Evolutionary conservation across 164 flowering plant species (phyloP).

Genomic region (Macadamia tetraphylla): DNA sequence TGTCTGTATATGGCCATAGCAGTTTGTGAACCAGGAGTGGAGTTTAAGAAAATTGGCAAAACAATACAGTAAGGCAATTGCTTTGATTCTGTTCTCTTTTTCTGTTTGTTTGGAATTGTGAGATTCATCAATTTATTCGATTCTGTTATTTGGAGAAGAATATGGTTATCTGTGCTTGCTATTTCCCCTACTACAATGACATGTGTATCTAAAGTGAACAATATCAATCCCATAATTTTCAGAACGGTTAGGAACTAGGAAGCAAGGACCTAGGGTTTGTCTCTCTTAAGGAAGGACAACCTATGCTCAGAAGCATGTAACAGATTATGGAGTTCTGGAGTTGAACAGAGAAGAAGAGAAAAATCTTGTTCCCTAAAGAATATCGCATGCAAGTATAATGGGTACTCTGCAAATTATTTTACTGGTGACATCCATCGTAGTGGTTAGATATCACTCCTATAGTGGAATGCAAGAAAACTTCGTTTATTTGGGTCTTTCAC

Average conservation of each 20-base stretch:
- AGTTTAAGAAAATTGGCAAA: slow-evolving; percentile 77
- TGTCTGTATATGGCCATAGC: slow-evolving; percentile 80
- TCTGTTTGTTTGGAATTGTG: neutral
- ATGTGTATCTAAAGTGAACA: too few species aligned
- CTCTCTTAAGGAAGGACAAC: too few species aligned
- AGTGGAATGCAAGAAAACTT: neutral
- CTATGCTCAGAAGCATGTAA: too few species aligned
- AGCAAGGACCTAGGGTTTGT: too few species aligned
- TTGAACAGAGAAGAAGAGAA: too few species aligned
- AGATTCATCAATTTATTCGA: neutral
- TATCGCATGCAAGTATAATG: too few species aligned
- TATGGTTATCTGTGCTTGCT: neutral
- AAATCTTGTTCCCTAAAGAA: too few species aligned
- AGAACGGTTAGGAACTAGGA: too few species aligned
- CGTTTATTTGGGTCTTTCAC: neutral
- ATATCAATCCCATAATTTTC: too few species aligned
- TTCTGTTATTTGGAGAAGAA: neutral
- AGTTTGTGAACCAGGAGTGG: slow-evolving; percentile 86
- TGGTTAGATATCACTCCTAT: neutral
- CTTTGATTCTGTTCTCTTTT: slow-evolving; percentile 1
- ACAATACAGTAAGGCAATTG: slow-evolving; percentile 73
- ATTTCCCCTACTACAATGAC: neutral
- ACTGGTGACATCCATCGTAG: neutral
- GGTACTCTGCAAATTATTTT: neutral
- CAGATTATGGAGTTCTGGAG: too few species aligned